Evolutionary conservation across 2,329 filamentous ascomycete genomes (phyloP).

Genomic region (Diaporthe destruens): DNA sequence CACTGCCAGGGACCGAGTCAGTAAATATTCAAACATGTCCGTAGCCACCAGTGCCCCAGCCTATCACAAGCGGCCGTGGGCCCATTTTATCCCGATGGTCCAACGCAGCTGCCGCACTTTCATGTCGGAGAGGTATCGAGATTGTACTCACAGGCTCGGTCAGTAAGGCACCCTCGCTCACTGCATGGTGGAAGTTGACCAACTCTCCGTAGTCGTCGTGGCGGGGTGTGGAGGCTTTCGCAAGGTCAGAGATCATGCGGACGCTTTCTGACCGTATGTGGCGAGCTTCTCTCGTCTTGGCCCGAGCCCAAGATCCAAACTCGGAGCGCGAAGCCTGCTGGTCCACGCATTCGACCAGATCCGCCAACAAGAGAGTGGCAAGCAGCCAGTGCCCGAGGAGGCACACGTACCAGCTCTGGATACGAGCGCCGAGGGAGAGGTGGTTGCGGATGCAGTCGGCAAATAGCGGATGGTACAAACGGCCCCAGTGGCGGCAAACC

Average conservation of each 20-base stretch:
- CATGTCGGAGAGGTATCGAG: too few relatives aligned
- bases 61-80: not conserved
- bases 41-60: not conserved
- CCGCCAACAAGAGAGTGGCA: slow-evolving; percentile 66
- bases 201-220: slow-evolving; percentile 46
- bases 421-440: slow-evolving; percentile 61
- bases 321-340: slow-evolving; percentile 49
- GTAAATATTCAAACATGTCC: not conserved
- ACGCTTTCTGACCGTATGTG: slow-evolving; percentile 59
- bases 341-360: slow-evolving; percentile 65
- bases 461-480: slow-evolving; percentile 64
- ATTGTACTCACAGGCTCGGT: slow-evolving; percentile 72
- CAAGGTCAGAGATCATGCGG: slow-evolving; percentile 61
- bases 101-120: too few relatives aligned
- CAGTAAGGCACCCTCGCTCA: slow-evolving; percentile 67
- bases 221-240: slow-evolving; percentile 56
- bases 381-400: slow-evolving; percentile 70
- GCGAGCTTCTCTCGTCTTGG: slow-evolving; percentile 51
- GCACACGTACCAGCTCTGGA: slow-evolving; percentile 72
- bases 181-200: slow-evolving; percentile 63
- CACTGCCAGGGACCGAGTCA: not conserved
- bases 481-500: slow-evolving; percentile 68
- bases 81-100: not conserved
- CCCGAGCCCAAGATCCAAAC: slow-evolving; percentile 47
- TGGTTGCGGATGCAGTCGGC: slow-evolving; percentile 64